Evolutionary conservation across 1,284 basidiomycete species (phyloP).

Genomic region (Limonomyces culmigenus): DNA sequence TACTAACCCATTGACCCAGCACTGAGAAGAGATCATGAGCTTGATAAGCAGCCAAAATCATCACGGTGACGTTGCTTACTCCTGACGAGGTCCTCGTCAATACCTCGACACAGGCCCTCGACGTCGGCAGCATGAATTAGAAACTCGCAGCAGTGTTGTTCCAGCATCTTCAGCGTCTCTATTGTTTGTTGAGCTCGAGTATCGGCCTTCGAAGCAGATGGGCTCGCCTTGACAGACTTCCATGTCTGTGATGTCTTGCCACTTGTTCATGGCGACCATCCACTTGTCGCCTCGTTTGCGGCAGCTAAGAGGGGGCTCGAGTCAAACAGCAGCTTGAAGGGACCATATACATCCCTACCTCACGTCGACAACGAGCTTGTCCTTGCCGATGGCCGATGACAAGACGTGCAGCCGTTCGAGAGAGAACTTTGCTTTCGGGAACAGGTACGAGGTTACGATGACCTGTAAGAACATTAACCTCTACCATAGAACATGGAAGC

Average conservation of each 20-base stretch:
- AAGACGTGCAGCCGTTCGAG: slow-evolving; percentile 54
- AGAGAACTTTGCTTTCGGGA: slow-evolving; percentile 71
- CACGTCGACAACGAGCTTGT: slow-evolving; percentile 88
- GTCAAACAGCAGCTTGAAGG: neutral
- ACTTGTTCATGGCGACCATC: slow-evolving; percentile 98
- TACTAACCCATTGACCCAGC: slow-evolving; percentile 81
- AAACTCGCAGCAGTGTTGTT: slow-evolving; percentile 83
- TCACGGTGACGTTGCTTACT: slow-evolving; percentile 27
- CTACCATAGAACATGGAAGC: slow-evolving; percentile 3
- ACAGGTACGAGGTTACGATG: slow-evolving; percentile 94
- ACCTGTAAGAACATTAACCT: slow-evolving; percentile 31
- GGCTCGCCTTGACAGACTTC: slow-evolving; percentile 64
- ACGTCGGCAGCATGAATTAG: slow-evolving; percentile 96
- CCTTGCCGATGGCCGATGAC: slow-evolving; percentile 58
- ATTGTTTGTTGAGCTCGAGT: neutral
- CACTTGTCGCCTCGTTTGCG: slow-evolving; percentile 63
- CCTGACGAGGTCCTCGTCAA: slow-evolving; percentile 79
- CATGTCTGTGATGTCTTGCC: slow-evolving; percentile 95
- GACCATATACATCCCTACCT: slow-evolving; percentile 33
- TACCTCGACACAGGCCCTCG: slow-evolving; percentile 92
- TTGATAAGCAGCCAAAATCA: neutral
- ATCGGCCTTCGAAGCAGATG: neutral
- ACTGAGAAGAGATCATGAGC: slow-evolving; percentile 23
- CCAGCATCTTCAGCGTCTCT: slow-evolving; percentile 60
- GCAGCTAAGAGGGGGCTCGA: slow-evolving; percentile 38